Percentiles rank a stretch among this genome's conserved stretches.
These are phyloP conservation scores for Lactifluus piperatus DNA, from an alignment of 768 basidiomycete genomes.

Conservation along the genomic window DNA sequence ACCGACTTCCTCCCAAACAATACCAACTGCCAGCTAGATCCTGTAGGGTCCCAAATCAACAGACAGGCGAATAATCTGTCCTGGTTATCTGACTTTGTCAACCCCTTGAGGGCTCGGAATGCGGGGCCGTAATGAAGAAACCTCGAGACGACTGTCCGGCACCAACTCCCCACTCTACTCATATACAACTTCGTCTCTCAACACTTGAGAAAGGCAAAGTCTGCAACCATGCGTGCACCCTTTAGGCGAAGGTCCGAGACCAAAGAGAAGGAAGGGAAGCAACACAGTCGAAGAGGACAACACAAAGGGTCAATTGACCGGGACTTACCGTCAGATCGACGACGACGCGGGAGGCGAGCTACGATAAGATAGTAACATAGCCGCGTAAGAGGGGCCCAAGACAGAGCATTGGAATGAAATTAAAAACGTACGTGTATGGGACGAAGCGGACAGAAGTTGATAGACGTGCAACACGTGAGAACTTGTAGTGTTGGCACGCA, in stretches of 20 bases:
- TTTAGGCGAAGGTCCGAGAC: neutral
- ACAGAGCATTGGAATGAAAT: neutral
- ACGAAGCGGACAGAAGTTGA: neutral
- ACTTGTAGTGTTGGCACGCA: neutral
- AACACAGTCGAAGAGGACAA: neutral
- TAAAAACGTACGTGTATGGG: neutral
- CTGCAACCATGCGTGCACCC: neutral
- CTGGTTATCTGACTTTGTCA: neutral
- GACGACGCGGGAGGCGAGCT: neutral
- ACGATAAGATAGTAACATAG: neutral
- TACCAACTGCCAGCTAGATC: neutral
- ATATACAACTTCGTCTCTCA: neutral
- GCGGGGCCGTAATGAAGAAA: neutral
- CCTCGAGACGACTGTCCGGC: neutral
- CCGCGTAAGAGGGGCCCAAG: neutral
- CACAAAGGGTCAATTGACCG: neutral
- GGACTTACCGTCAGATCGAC: neutral
- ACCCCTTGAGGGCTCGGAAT: constrained; percentile 12
- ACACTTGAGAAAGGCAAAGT: neutral
- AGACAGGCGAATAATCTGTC: neutral
- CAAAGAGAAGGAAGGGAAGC: neutral
- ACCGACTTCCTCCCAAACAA: neutral
- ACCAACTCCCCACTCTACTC: neutral
- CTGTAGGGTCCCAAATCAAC: neutral
- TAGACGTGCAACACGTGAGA: neutral